Evolutionary conservation across 352 stramenopile species (phyloP).

Genomic region (Paralagenidium karlingii): DNA sequence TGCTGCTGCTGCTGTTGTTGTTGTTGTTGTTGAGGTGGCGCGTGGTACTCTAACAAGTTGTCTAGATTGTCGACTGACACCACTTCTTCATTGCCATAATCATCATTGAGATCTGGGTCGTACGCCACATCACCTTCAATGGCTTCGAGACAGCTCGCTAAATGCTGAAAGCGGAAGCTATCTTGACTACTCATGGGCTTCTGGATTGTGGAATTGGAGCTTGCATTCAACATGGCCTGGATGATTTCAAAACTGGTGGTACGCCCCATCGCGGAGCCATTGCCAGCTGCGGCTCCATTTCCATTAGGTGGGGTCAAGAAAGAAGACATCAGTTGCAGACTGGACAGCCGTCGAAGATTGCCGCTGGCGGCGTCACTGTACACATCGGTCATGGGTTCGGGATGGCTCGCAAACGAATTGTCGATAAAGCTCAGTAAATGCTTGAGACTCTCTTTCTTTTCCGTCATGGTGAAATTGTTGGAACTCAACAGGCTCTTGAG

Average conservation of each 20-base stretch:
- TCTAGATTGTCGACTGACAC: conserved; percentile 78
- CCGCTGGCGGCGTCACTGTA: conserved; percentile 72
- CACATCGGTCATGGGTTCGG: conserved; percentile 64
- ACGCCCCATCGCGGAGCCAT: conserved; percentile 31
- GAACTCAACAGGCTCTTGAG: conserved; percentile 75
- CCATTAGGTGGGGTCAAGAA: conserved; percentile 59
- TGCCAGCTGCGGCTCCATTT: conserved; percentile 7
- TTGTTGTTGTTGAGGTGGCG: conserved; percentile 8
- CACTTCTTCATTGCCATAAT: conserved; percentile 70
- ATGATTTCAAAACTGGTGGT: conserved; percentile 84
- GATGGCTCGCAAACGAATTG: conserved; percentile 63
- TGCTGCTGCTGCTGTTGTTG: not conserved
- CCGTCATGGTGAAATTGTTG: conserved; percentile 70
- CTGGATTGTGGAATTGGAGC: conserved; percentile 72
- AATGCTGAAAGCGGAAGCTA: conserved; percentile 76
- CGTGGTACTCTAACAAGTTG: conserved; percentile 71
- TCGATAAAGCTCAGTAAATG: conserved; percentile 77
- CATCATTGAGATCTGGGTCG: conserved; percentile 42
- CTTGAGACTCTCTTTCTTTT: conserved; percentile 79
- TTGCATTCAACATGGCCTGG: conserved; percentile 78
- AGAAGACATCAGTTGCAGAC: conserved; percentile 66
- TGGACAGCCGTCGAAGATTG: conserved; percentile 52
- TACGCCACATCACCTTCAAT: conserved; percentile 76
- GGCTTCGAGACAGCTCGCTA: conserved; percentile 60
- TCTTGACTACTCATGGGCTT: conserved; percentile 82